phyloP scores from a whole-genome alignment of 2,329 filamentous ascomycete species.

The Annulohypoxylon truncatum region DNA sequence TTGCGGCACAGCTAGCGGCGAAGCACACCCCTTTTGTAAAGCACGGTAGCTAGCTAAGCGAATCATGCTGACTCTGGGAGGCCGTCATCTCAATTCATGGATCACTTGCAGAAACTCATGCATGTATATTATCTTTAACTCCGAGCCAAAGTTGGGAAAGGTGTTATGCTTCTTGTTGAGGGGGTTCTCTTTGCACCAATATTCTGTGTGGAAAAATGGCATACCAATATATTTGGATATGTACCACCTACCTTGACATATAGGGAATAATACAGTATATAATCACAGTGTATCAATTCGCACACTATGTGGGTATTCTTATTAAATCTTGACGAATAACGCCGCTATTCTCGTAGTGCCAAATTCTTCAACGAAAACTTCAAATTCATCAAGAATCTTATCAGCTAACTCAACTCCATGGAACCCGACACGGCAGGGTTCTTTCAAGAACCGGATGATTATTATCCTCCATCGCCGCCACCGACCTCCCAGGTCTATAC shows the following conservation, averaged over 20 bases:
- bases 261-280: background rate
- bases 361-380: slow-evolving; percentile 14
- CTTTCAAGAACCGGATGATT: slow-evolving; percentile 85
- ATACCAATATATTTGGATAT: background rate
- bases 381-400: background rate
- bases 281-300: background rate
- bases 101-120: background rate
- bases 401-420: slow-evolving; percentile 23
- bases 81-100: background rate
- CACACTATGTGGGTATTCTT: background rate
- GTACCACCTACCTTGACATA: too few relatives aligned
- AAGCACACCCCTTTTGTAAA: background rate
- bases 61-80: background rate
- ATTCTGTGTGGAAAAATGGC: background rate
- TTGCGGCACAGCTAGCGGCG: slow-evolving; percentile 17
- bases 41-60: background rate
- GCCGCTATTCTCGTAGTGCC: background rate
- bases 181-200: background rate
- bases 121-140: background rate
- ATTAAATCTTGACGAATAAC: background rate
- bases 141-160: background rate
- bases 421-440: slow-evolving; percentile 54
- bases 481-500: slow-evolving; percentile 79
- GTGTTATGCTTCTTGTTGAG: background rate
- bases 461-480: slow-evolving; percentile 80